Base-by-base conservation (phyloP, 1,284 basidiomycete species). In the Taiwanofungus camphoratus region DNA sequence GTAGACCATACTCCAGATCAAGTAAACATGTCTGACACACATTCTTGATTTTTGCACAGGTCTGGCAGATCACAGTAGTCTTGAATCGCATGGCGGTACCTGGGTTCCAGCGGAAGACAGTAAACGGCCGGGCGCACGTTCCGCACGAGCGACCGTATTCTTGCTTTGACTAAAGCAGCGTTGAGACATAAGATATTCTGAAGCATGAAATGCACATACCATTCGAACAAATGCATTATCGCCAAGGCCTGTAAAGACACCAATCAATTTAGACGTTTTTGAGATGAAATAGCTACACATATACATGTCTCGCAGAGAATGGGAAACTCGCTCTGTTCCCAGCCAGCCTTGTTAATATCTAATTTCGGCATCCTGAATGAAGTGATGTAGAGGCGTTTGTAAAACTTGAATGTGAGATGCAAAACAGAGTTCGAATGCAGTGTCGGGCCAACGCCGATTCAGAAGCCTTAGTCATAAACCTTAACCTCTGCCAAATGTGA, bases 31-130 rank as follows among this genome's bases (percentile, higher is more conserved):
- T 98, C 69, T 99, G 96, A 69, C 96, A 99, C 32, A 96, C 90
- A 59, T 99, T 97, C 75, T 98, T 97, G 56, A 97, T 87, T 73
- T 97, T 99, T 29, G 95, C 91, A 58, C 96, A 99, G 1, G 96
- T 98, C 62, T 96, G 93, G 68, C 96, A 99, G 52, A 99, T 86
- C 51, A 98, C 95, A 4, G 96, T 99, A 55, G 92, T 91, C 73
- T 99, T 99, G 79, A 84, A 96, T 31, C 96, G 83, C 61, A 84
- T 87, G 32, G 93, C 95, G 12, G 79, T 70, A 39, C 96, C 96
- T 2, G 96, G 94, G 58, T 97, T 95, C 96, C 96, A 99, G 36
- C 93, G 85, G 67, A 99, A 99, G 53, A 98, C 89, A 41, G 94
- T 97, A 68, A 96, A 97, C 5, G 93, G 87, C 34, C 94, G 80